phyloP scores from a whole-genome alignment of 2,329 filamentous ascomycete species.

The Diaporthe amygdali region DNA sequence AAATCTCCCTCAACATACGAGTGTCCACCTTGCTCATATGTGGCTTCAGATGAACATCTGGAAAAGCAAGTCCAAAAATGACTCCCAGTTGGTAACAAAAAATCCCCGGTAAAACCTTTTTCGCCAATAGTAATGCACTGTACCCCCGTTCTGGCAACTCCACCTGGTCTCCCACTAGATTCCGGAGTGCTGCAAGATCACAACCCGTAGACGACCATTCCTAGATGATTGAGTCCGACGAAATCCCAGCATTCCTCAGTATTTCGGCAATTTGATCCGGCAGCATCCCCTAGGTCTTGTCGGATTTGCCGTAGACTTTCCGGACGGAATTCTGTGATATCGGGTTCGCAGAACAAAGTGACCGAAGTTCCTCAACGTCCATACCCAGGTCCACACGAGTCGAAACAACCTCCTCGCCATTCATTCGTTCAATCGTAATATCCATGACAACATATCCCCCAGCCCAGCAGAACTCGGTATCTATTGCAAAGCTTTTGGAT shows the following conservation, averaged over 20 bases:
- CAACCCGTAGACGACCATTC: neutral
- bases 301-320: neutral
- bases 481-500: too few relatives aligned
- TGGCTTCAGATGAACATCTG: neutral
- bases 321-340: too few relatives aligned
- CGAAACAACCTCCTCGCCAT: too few relatives aligned
- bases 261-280: neutral
- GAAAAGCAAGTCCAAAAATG: neutral
- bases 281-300: neutral
- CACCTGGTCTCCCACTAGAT: neutral
- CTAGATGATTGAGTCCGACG: neutral
- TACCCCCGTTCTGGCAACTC: neutral
- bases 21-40: neutral
- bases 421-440: too few relatives aligned
- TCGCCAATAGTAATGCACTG: neutral
- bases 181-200: neutral
- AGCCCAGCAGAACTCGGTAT: too few relatives aligned
- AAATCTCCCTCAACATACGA: neutral
- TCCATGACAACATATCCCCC: too few relatives aligned
- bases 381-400: too few relatives aligned
- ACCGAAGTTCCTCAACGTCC: too few relatives aligned
- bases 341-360: too few relatives aligned
- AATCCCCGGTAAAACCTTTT: neutral
- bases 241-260: neutral
- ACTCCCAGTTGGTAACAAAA: neutral